Evolutionary conservation across 176 grass and related monocot genomes (phyloP), one percentile per base, ranked within the genome.

Genomic region (Triticum timopheevii): DNA sequence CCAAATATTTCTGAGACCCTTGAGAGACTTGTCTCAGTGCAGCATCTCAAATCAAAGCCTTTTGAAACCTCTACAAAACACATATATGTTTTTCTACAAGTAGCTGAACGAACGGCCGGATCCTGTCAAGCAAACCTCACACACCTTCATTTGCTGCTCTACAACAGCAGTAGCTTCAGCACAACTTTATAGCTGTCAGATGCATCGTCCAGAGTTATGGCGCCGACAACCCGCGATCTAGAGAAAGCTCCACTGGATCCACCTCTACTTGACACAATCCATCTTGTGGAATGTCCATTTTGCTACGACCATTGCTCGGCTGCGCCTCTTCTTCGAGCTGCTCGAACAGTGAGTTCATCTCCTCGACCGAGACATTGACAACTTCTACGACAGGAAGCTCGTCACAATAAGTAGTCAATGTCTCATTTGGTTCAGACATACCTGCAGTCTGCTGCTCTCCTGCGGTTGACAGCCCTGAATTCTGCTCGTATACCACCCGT

Each of bases 321-420:
- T 65, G 58, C 3, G 13, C 22, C 40, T 40, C 72, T 70, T 84
- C 39, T 80, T 79, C 47, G 0, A 86, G 17, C 9, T 87, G 45
- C 76, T 38, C 50, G 39, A 92, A 84, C 38, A 40, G 30, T 3
- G 40, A 86, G 35, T 34, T 63, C 80, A 84, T 58, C 22, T 71
- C 39, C 59, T 88, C 63, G 45, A 30, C 66, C 12, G 66, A 88
- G 69, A 54, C 50, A 54, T 54, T 19, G 50, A 40, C 80, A 71
- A 45, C 36, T 89, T 89, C 49, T 75, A 80, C 12, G 76, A 84
- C 28, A 68, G 73, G 58, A 82, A 79, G 77, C 8, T 82, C 49
- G 23, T 6, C 13, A 7, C 6, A 19, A 7, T 27, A 44, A 28
- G 28, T 15, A 22, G 35, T 27, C 10, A 74, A 24, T 61, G 50